Conservation (phyloP, 2,329 filamentous ascomycete species). For the Pseudogymnoascus sp. region DNA sequence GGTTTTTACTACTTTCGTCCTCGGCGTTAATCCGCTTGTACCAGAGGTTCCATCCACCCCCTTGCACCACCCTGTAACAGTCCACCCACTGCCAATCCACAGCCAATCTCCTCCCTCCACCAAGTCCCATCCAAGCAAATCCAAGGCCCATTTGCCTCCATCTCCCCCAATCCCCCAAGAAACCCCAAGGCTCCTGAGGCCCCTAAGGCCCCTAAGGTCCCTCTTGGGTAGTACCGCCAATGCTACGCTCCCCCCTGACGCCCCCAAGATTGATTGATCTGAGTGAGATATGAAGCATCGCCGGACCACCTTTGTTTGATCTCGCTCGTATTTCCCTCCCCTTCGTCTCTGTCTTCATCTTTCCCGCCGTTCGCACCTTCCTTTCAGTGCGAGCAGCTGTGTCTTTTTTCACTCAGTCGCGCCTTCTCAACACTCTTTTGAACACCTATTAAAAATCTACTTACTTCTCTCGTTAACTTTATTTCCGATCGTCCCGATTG, state of each 20-base stretch:
- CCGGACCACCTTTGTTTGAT: conserved; percentile 2
- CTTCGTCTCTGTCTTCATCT: neutral
- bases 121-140: neutral
- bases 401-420: neutral
- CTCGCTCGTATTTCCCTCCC: neutral
- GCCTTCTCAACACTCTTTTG: conserved; percentile 1
- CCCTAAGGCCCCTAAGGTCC: neutral
- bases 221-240: neutral
- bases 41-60: neutral
- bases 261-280: conserved; percentile 6
- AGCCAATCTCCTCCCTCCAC: neutral
- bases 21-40: neutral
- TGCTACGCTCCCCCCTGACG: neutral
- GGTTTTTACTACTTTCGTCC: neutral
- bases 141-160: neutral
- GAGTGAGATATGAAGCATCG: conserved; percentile 2
- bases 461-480: neutral
- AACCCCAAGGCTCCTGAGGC: neutral
- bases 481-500: neutral
- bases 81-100: neutral
- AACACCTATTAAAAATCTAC: neutral
- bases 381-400: neutral
- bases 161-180: neutral
- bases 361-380: neutral
- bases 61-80: neutral